Conservation (phyloP, 139 green algal genomes). For the Coelastrella sp. region DNA sequence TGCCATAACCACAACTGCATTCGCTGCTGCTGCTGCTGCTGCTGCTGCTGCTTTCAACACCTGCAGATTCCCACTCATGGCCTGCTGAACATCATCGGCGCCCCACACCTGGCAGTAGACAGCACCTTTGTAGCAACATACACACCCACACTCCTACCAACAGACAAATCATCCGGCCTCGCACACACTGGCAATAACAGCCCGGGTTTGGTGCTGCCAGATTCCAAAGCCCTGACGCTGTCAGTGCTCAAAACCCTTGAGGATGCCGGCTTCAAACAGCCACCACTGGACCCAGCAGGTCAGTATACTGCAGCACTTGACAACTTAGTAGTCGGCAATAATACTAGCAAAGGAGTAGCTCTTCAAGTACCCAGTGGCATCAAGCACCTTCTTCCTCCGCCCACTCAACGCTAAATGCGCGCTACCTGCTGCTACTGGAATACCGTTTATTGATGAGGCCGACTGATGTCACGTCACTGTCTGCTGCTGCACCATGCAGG, state of each 20-base stretch:
- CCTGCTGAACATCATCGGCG: conserved; percentile 85
- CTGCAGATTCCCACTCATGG: conserved; percentile 72
- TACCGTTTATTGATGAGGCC: too few relatives aligned
- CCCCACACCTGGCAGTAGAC: conserved; percentile 72
- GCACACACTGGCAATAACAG: not conserved
- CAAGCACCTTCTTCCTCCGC: too few relatives aligned
- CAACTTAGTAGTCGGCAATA: too few relatives aligned
- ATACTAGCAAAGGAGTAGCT: too few relatives aligned
- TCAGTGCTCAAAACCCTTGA: not conserved
- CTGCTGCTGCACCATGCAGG: not conserved
- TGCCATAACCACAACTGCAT: too few relatives aligned
- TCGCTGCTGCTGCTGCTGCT: not conserved
- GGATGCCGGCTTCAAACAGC: not conserved
- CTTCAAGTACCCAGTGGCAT: too few relatives aligned
- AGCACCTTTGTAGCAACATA: conserved; percentile 57
- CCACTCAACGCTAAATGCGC: too few relatives aligned
- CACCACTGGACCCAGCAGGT: not conserved
- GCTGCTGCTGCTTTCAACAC: not conserved
- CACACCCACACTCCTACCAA: conserved; percentile 8
- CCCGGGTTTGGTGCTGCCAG: conserved; percentile 7
- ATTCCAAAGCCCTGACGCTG: not conserved
- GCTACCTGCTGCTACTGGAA: too few relatives aligned
- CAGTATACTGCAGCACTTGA: too few relatives aligned
- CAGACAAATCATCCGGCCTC: conserved; percentile 40
- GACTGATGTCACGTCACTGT: too few relatives aligned